These are phyloP conservation scores for Fusarium devonianum DNA, from an alignment of 2,329 filamentous ascomycete species.

Conservation along the genomic window DNA sequence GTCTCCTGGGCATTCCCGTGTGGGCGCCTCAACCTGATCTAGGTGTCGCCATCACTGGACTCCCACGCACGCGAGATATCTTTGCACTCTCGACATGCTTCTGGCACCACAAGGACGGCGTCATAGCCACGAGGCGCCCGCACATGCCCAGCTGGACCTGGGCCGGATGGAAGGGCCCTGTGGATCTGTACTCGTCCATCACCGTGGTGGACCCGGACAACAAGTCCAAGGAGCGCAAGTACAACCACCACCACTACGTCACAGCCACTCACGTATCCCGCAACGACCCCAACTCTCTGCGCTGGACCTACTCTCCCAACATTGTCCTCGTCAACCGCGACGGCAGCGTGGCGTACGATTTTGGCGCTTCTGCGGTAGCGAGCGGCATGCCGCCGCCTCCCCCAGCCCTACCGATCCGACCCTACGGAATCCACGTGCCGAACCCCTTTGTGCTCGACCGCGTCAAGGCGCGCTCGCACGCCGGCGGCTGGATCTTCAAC, in stretches of 20 bases:
- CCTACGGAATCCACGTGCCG: constrained; percentile 44
- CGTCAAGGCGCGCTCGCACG: constrained; percentile 45
- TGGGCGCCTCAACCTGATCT: constrained; percentile 39
- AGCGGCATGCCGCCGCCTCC: constrained; percentile 29
- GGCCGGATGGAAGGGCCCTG: constrained; percentile 47
- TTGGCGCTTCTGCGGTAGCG: constrained; percentile 23
- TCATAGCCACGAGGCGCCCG: constrained; percentile 36
- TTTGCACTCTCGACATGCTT: constrained; percentile 48
- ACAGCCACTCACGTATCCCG: constrained; percentile 46
- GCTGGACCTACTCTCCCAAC: constrained; percentile 47
- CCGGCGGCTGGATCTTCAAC: constrained; percentile 47
- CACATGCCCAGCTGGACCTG: constrained; percentile 50
- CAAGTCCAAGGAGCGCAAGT: constrained; percentile 41
- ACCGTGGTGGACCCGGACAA: constrained; percentile 43
- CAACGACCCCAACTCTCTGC: constrained; percentile 42
- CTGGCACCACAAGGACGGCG: constrained; percentile 46
- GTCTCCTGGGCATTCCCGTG: constrained; percentile 45
- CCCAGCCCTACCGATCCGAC: constrained; percentile 35
- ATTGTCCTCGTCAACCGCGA: constrained; percentile 42
- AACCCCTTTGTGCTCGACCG: constrained; percentile 46
- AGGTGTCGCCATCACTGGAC: constrained; percentile 15
- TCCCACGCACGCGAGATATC: constrained; percentile 43
- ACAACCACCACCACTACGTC: constrained; percentile 48
- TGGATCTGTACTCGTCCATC: constrained; percentile 46
- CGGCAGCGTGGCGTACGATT: constrained; percentile 45